Conservation (phyloP, 345 rosid genomes). For the Eucalyptus sp. region DNA sequence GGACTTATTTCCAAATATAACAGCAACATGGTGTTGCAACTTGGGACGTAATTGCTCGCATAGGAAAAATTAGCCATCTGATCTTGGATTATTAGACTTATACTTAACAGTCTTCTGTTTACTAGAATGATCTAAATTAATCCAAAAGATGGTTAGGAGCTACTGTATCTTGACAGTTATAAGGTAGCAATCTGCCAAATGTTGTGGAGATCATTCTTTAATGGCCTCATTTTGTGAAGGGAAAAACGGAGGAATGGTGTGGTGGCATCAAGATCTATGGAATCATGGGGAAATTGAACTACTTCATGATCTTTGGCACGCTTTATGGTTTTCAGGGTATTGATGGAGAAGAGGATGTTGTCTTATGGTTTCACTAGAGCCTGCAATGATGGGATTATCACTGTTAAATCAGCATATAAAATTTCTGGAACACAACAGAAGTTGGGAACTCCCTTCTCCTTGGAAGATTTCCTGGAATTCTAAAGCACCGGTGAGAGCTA, state of each 20-base stretch:
- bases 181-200: background rate
- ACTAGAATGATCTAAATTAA: background rate
- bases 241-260: background rate
- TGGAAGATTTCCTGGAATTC: background rate
- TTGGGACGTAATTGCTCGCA: background rate
- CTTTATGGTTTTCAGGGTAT: background rate
- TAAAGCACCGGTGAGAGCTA: background rate
- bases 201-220: background rate
- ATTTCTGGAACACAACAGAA: background rate
- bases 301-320: background rate
- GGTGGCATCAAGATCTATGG: background rate
- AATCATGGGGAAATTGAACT: background rate
- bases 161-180: background rate
- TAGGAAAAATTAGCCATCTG: background rate
- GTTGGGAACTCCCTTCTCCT: background rate
- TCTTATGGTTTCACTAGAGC: background rate
- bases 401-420: background rate
- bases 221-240: background rate
- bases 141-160: background rate
- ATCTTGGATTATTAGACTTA: background rate
- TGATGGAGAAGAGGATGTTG: background rate
- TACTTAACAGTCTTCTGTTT: background rate
- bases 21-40: background rate
- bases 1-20: background rate
- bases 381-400: background rate